Base-by-base conservation (phyloP, 2,329 filamentous ascomycete species). In the Coniochaeta sp. region DNA sequence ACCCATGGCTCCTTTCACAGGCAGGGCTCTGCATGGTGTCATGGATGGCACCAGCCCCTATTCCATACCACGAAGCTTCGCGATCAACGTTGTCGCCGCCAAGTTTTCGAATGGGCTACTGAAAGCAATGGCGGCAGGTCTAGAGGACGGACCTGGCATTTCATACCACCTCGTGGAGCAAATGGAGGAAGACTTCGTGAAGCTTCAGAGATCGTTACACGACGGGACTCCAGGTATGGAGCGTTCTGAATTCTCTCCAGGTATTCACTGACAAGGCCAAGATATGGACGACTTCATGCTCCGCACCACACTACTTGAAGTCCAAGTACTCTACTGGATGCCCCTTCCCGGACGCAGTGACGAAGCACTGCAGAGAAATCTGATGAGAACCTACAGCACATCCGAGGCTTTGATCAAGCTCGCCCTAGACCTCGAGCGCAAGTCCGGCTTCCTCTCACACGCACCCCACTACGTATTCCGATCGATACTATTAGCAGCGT, bases 271-370 rank as follows among this genome's bases (percentile, higher is more conserved):
- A 69, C 54, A 38, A 3, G 7, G 16, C 17, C 14, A 64, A 80
- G 80, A 81, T 42, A 68, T 80, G 24, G 77, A 80, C 58, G 72
- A 75, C 17, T 80, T 83, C 65, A 78, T 79, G 56, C 69, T 80
- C 9, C 68, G 83, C 3, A 73, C 79, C 0, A 77, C 80, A 1
- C 74, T 78, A 24, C 73, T 82, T n/a, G 81, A 84, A 60, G 75
- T 84, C 9, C 81, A 84, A 62, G 70, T 73, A 1, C 82, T 79
- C 68, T 83, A 83, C 70, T 79, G 83, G 64, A 73, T 77, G 62
- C 78, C 77, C 3, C 72, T 74, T 0, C 72, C 75, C 1, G 73
- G 72, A 19, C 71, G 71, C 62, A 73, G 68, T 63, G 67, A 68
- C 1, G 74, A 73, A 44, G 71, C 69, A 14, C 72, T 81, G 59